Evolutionary conservation across 331 rosid genomes (phyloP).

Genomic region (Malus hybrid): DNA sequence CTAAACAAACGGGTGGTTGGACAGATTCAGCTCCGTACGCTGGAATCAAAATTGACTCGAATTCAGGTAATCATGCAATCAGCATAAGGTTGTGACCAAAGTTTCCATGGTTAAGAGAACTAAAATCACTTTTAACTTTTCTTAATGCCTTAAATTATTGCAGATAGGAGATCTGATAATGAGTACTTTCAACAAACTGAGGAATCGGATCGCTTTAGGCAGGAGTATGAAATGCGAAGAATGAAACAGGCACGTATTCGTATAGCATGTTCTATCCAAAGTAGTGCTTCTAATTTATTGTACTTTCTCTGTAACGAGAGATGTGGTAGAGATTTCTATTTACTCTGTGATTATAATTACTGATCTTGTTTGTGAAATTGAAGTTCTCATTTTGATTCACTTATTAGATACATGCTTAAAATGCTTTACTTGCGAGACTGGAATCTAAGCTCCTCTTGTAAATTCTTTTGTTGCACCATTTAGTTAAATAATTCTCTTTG

Average conservation of each 20-base stretch:
- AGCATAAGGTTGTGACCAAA: neutral
- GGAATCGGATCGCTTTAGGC: conserved; percentile 24
- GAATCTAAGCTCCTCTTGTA: neutral
- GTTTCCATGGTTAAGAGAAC: neutral
- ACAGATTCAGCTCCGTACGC: conserved; percentile 15
- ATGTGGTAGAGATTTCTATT: no score
- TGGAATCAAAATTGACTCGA: conserved; percentile 19
- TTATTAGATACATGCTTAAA: no score
- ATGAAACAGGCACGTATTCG: conserved; percentile 29
- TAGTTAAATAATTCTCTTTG: neutral
- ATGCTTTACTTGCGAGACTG: neutral
- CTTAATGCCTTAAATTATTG: neutral
- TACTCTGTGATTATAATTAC: neutral
- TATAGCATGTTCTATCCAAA: neutral
- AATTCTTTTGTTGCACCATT: neutral
- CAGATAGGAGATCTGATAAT: conserved; percentile 23
- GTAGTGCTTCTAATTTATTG: neutral
- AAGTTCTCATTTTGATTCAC: neutral
- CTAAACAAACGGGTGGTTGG: conserved; percentile 16
- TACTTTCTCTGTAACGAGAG: no score
- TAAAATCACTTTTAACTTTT: neutral
- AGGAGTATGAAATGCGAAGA: conserved; percentile 31
- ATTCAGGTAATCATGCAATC: conserved; percentile 9
- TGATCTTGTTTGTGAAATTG: neutral
- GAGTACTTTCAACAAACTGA: conserved; percentile 29